Conservation (phyloP, 2,329 filamentous ascomycete species). For the Sphaerulina musiva region DNA sequence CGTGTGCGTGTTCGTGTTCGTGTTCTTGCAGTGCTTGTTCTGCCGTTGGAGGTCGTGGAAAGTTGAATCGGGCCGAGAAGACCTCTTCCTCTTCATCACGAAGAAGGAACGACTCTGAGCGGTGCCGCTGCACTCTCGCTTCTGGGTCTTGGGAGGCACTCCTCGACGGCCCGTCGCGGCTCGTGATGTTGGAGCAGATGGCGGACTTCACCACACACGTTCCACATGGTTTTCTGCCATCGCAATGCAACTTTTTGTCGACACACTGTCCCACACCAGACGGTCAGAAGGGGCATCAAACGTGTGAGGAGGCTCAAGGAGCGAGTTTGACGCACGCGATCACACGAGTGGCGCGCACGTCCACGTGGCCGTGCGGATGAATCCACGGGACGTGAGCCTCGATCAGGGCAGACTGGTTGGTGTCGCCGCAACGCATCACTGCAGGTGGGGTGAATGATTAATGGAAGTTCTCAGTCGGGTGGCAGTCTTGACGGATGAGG, state of each 20-base stretch:
- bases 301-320: no score
- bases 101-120: constrained; percentile 5
- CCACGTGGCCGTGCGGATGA: constrained; percentile 1
- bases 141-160: neutral
- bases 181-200: neutral
- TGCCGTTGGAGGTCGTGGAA: neutral
- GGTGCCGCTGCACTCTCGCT: neutral
- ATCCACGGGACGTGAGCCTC: neutral
- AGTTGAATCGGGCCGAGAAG: constrained; percentile 10
- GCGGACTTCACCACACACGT: neutral
- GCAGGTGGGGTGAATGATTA: no score
- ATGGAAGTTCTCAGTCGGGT: neutral
- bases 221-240: constrained; percentile 5
- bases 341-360: constrained; percentile 7
- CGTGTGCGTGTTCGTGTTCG: no score
- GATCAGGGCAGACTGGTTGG: constrained; percentile 1
- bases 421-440: constrained; percentile 8
- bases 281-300: neutral
- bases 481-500: no score
- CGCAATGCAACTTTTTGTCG: constrained; percentile 9
- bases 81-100: constrained; percentile 10
- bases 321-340: neutral
- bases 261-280: neutral
- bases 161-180: neutral
- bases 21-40: neutral